Evolutionary conservation across 2,329 filamentous ascomycete genomes (phyloP), one percentile per base, ranked within the genome.

Genomic region (Sporothrix brasiliensis): DNA sequence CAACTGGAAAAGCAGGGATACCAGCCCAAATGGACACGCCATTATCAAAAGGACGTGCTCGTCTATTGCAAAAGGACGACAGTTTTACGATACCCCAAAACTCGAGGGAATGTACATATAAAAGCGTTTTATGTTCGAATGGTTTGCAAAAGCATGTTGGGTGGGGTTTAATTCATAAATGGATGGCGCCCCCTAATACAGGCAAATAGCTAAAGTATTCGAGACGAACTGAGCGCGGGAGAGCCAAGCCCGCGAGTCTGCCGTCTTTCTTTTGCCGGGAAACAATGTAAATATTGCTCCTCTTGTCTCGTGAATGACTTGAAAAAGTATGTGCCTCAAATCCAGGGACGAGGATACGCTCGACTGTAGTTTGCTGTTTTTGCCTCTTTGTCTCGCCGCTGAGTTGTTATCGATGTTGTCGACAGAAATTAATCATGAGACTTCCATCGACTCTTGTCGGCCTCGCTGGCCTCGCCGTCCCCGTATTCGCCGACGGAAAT

Each of bases 201-300:
- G 27, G 27, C 21, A 56, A 54, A 44, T 24, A 61, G 2, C 41
- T 24, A n/a, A 61, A 11, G 11, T 44, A 34, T 61, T 39, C n/a
- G 16, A 39, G 34, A 10, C 14, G n/a, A 9, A 21, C 3, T 47
- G 13, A 27, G 21, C n/a, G 21, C 58, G 39, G 39, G 58, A 27
- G 58, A 61, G 58, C 58, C 58, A 61, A 61, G 58, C 39, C 58
- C 39, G 58, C 24, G 21, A 10, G 21, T 21, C 58, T 61, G 39
- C 58, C 58, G 58, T n/a, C 41, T 16, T 21, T 13, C 39, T 63
- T 63, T 63, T 27, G 58, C 58, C 58, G 58, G 39, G 10, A 61
- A 16, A 19, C 39, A 47, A 47, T 27, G 58, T 63, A 7, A 63
- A 63, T 24, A 24, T 44, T 24, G 56, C 14, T 19, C 21, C 39